These are phyloP conservation scores for Somion occarium DNA, from an alignment of 1,284 basidiomycete species.

Conservation along the genomic window DNA sequence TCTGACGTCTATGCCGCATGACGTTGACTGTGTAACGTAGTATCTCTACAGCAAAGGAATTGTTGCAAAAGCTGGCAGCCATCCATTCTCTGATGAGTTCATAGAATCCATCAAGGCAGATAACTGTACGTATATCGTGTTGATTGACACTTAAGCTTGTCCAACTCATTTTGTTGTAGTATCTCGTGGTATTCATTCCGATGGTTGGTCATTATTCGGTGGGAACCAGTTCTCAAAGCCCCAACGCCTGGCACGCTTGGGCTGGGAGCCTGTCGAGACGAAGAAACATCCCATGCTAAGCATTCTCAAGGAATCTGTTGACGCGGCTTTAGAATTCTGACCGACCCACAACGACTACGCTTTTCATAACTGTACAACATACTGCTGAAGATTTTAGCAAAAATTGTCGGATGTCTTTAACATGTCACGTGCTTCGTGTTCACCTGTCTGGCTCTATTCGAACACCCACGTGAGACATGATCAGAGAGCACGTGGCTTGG, in stretches of 20 bases:
- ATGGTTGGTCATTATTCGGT: conserved; percentile 35
- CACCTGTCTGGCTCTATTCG: too few relatives aligned
- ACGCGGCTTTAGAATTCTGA: too few relatives aligned
- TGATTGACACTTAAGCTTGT: not conserved
- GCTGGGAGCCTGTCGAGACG: conserved; percentile 35
- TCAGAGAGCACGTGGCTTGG: too few relatives aligned
- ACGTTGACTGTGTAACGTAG: too few relatives aligned
- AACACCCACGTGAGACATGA: too few relatives aligned
- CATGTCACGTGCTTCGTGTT: too few relatives aligned
- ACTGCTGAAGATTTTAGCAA: too few relatives aligned
- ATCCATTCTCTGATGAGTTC: conserved; percentile 29
- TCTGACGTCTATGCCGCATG: too few relatives aligned
- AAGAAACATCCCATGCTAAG: conserved; percentile 28
- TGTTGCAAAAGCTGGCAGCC: conserved; percentile 29
- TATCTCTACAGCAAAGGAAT: conserved; percentile 31
- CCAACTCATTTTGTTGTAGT: conserved; percentile 1
- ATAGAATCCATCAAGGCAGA: conserved; percentile 27
- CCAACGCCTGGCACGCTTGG: conserved; percentile 31
- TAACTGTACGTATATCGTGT: conserved; percentile 25
- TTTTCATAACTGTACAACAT: too few relatives aligned
- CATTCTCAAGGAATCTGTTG: conserved; percentile 29
- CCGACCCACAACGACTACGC: too few relatives aligned
- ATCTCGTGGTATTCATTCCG: conserved; percentile 18
- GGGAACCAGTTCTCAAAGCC: conserved; percentile 32
- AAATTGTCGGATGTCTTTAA: too few relatives aligned